Evolutionary conservation across 169 alveolate species (phyloP).

Genomic region (Amoebophrya sp.): DNA sequence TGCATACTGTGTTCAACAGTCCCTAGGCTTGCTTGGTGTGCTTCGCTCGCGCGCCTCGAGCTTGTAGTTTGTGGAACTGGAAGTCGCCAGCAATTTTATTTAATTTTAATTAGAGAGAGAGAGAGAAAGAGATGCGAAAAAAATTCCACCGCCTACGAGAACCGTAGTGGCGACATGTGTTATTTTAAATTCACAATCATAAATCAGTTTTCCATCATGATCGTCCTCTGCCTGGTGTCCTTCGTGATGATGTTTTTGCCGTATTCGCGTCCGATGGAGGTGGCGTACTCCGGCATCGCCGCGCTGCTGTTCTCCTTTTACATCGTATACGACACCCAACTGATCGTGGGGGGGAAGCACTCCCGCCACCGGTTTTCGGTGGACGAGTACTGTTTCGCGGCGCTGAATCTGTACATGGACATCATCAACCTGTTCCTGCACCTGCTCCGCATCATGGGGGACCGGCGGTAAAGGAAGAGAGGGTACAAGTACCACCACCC

Average conservation of each 20-base stretch:
- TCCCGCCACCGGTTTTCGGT: constrained; percentile 52
- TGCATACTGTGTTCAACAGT: neutral
- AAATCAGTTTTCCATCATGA: neutral
- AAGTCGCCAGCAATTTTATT: no score
- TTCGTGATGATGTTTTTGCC: neutral
- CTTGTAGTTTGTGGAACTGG: no score
- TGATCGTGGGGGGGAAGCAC: constrained; percentile 65
- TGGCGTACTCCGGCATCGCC: neutral
- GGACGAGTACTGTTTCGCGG: constrained; percentile 72
- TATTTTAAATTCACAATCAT: no score
- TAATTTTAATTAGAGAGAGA: neutral
- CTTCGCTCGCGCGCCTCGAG: no score
- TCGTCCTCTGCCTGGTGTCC: neutral
- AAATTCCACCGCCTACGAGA: no score
- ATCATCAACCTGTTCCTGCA: constrained; percentile 54
- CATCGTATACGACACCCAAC: constrained; percentile 49
- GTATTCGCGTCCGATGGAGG: neutral
- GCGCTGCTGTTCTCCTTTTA: constrained; percentile 43
- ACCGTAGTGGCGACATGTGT: no score
- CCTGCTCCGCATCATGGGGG: neutral
- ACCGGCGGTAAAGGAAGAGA: neutral
- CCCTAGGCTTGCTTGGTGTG: neutral
- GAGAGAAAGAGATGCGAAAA: neutral
- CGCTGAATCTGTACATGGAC: constrained; percentile 64
- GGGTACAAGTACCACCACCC: no score